Evolutionary conservation across 495 filamentous ascomycete genomes (phyloP).

Genomic region (Paragyromitra xinjiangensis): DNA sequence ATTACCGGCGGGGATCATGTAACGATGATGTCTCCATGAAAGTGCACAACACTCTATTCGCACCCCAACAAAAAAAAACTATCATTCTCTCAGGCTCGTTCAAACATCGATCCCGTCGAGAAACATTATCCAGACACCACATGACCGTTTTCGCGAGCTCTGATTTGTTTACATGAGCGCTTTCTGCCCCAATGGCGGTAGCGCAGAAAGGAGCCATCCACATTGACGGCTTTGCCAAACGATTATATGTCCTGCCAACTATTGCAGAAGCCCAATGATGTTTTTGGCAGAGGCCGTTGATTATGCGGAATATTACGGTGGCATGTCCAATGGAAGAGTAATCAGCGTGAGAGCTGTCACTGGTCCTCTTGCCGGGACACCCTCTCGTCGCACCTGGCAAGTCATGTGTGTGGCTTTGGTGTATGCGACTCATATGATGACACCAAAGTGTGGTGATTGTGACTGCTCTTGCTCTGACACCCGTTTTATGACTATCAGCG

Average conservation of each 20-base stretch:
- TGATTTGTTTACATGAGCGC: constrained; percentile 21
- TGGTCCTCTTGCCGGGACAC: neutral
- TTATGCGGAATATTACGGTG: constrained; percentile 19
- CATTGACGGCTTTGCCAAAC: constrained; percentile 5
- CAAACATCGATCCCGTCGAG: neutral
- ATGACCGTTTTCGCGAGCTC: constrained; percentile 14
- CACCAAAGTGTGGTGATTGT: neutral
- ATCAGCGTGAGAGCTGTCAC: neutral
- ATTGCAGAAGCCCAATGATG: constrained; percentile 1
- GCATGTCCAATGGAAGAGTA: constrained; percentile 11
- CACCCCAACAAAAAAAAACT: neutral
- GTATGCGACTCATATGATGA: constrained; percentile 8
- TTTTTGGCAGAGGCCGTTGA: neutral
- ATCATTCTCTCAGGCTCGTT: constrained; percentile 4
- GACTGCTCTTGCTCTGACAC: neutral
- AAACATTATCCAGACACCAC: constrained; percentile 15
- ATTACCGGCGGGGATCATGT: constrained; percentile 9
- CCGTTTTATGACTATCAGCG: neutral
- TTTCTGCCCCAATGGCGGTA: constrained; percentile 41
- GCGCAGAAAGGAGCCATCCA: constrained; percentile 10
- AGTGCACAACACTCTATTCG: neutral
- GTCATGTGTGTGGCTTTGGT: constrained; percentile 10
- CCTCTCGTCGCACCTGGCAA: neutral
- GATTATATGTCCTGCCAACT: constrained; percentile 14
- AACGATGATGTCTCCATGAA: constrained; percentile 5